Percentiles rank a stretch among this genome's conserved stretches.
These are phyloP conservation scores for Acanthamoeba sp. DNA, from an alignment of 208 protist genomes.

Conservation along the genomic window DNA sequence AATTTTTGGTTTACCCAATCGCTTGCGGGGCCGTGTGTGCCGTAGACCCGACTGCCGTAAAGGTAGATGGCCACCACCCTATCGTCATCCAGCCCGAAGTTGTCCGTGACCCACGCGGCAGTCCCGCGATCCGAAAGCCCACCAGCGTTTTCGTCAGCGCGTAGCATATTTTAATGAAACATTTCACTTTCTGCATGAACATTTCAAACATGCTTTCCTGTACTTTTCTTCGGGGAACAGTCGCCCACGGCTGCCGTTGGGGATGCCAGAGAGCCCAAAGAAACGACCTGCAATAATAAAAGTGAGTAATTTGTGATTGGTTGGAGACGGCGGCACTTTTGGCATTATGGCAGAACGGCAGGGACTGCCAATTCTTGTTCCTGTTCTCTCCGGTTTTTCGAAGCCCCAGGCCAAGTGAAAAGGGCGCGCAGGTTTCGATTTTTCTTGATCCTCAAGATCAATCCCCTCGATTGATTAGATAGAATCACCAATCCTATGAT, in stretches of 20 bases:
- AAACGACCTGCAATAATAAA: too few species aligned
- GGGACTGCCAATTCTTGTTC: too few species aligned
- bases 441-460: not conserved
- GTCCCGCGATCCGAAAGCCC: not conserved
- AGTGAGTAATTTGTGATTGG: too few species aligned
- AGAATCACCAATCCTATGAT: not conserved
- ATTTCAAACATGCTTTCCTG: too few species aligned
- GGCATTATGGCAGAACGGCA: too few species aligned
- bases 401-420: too few species aligned
- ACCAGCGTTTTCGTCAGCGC: not conserved
- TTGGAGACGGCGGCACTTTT: too few species aligned
- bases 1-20: conserved; percentile 22
- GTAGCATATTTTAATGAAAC: not conserved
- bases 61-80: not conserved
- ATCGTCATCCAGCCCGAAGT: not conserved
- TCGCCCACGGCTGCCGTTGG: too few species aligned
- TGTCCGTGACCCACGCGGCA: not conserved
- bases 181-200: too few species aligned
- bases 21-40: conserved; percentile 10
- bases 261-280: too few species aligned
- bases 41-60: conserved; percentile 48
- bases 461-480: not conserved
- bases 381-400: too few species aligned
- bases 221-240: too few species aligned
- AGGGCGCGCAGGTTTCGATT: not conserved